Percentiles rank a stretch among this genome's conserved stretches.
phyloP scores from a whole-genome alignment of 106 monocot genomes.

The Posidonia australis region DNA sequence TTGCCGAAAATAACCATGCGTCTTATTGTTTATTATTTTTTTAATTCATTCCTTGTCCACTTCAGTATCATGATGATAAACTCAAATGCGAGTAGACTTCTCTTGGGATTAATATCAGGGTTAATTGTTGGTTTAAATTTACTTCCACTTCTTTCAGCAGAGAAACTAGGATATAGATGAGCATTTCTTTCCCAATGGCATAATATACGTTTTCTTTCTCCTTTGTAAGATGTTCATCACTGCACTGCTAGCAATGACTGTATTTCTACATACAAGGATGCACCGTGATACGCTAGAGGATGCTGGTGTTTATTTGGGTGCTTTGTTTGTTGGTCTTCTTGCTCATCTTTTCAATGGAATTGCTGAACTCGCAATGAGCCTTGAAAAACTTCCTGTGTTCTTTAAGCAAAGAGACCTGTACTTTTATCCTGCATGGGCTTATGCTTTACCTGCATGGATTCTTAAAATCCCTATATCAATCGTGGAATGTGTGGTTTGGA shows the following conservation, averaged over 20 bases:
- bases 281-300: constrained; percentile 19
- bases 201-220: too few relatives aligned
- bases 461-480: constrained; percentile 43
- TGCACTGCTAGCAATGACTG: constrained; percentile 29
- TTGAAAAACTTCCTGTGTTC: constrained; percentile 45
- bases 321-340: constrained; percentile 24
- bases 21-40: too few relatives aligned
- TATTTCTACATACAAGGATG: constrained; percentile 36
- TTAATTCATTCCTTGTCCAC: too few relatives aligned
- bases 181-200: too few relatives aligned
- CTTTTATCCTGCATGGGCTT: constrained; percentile 51
- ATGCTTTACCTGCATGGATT: constrained; percentile 41
- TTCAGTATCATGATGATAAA: too few relatives aligned
- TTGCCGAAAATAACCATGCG: too few relatives aligned
- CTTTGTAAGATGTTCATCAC: constrained; percentile 21
- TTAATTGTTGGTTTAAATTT: too few relatives aligned
- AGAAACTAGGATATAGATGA: too few relatives aligned
- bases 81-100: too few relatives aligned
- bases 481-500: constrained; percentile 39
- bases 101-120: too few relatives aligned
- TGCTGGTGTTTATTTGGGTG: constrained; percentile 36
- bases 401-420: constrained; percentile 49
- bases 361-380: constrained; percentile 40
- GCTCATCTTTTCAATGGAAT: constrained; percentile 38
- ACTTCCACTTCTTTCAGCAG: too few relatives aligned